phyloP scores from a whole-genome alignment of 1,284 basidiomycete genomes.

The Wallemia mellicola region DNA sequence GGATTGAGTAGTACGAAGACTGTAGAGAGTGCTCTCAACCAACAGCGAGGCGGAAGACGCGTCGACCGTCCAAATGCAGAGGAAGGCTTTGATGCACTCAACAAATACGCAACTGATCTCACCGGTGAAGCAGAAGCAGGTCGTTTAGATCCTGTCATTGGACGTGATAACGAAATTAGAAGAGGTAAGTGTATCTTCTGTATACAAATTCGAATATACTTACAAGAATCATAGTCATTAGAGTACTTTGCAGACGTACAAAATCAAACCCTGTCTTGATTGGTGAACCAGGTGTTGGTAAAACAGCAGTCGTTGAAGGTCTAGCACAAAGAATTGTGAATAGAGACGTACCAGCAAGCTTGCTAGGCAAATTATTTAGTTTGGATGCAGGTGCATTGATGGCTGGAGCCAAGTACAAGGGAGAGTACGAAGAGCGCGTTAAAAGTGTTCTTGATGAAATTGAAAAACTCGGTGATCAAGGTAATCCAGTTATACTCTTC shows the following conservation, averaged over 20 bases:
- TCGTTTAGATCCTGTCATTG: slow-evolving; percentile 27
- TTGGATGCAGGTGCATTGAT: slow-evolving; percentile 84
- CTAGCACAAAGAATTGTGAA: slow-evolving; percentile 87
- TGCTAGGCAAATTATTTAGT: slow-evolving; percentile 44
- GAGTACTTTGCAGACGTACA: slow-evolving; percentile 40
- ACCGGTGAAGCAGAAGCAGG: slow-evolving; percentile 21
- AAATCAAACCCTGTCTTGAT: slow-evolving; percentile 83
- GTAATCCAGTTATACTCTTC: slow-evolving; percentile 65
- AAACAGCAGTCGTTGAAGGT: slow-evolving; percentile 80
- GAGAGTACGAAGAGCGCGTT: slow-evolving; percentile 85
- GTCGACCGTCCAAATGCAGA: slow-evolving; percentile 55
- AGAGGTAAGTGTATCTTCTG: neutral
- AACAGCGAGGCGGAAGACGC: slow-evolving; percentile 45
- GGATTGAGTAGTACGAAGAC: slow-evolving; percentile 33
- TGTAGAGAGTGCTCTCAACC: slow-evolving; percentile 48
- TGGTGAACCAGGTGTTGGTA: slow-evolving; percentile 77
- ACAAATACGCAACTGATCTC: slow-evolving; percentile 22
- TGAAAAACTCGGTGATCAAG: slow-evolving; percentile 62
- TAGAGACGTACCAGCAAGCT: slow-evolving; percentile 67
- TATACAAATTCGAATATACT: no score
- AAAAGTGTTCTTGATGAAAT: slow-evolving; percentile 44
- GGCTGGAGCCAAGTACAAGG: slow-evolving; percentile 39
- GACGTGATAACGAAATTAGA: slow-evolving; percentile 7
- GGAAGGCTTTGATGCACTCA: slow-evolving; percentile 56
- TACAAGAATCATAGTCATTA: slow-evolving; percentile 26